Conservation (phyloP, 2,329 filamentous ascomycete genomes). For the Alternaria arbusti region DNA sequence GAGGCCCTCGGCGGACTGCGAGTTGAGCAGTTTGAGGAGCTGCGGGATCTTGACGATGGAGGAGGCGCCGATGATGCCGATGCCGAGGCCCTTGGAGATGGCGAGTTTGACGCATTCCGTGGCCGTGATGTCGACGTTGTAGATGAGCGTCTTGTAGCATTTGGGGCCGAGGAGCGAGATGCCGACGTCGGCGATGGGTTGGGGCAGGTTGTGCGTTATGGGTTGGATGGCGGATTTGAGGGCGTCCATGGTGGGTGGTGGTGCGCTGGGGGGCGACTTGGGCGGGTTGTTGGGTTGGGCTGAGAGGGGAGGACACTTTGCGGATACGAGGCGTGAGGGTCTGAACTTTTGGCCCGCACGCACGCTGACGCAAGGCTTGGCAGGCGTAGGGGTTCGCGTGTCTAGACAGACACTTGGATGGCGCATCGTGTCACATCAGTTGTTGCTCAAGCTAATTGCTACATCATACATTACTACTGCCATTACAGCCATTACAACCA, state of each 20-base stretch:
- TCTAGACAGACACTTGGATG: not conserved
- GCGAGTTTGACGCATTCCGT: slow-evolving; percentile 84
- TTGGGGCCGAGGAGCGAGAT: slow-evolving; percentile 71
- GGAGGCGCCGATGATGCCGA: slow-evolving; percentile 90
- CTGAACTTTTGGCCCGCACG: not conserved
- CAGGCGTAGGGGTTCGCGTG: slow-evolving; percentile 3
- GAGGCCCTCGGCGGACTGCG: slow-evolving; percentile 81
- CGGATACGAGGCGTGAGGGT: slow-evolving; percentile 1
- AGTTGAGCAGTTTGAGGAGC: slow-evolving; percentile 87
- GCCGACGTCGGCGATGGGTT: slow-evolving; percentile 44
- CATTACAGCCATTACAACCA: slow-evolving; percentile 20
- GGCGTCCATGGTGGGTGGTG: slow-evolving; percentile 50
- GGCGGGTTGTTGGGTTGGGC: not conserved
- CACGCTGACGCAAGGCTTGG: slow-evolving; percentile 21
- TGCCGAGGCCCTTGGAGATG: slow-evolving; percentile 88
- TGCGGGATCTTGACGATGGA: slow-evolving; percentile 96
- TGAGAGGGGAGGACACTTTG: slow-evolving; percentile 12
- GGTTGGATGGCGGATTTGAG: slow-evolving; percentile 53
- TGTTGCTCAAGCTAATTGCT: not conserved
- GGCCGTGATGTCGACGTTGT: slow-evolving; percentile 81
- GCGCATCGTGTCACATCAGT: not conserved
- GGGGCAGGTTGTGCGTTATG: slow-evolving; percentile 54
- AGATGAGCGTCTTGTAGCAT: slow-evolving; percentile 86
- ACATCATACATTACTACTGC: slow-evolving; percentile 28
- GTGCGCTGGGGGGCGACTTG: not conserved